Evolutionary conservation across 345 rosid genomes (phyloP), one percentile per base, ranked within the genome.

Genomic region (Euphorbia lathyris): DNA sequence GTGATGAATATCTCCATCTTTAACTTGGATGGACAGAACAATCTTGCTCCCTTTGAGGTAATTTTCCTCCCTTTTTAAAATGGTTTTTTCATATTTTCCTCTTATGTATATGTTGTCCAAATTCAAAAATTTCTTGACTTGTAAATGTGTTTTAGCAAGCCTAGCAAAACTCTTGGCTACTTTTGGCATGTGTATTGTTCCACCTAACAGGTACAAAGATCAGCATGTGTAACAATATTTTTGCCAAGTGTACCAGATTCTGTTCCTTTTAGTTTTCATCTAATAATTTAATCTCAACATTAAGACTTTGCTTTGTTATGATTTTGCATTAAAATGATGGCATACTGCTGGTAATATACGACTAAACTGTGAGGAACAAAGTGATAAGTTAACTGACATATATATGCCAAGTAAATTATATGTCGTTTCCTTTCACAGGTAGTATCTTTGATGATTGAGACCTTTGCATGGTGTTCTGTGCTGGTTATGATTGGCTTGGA

Each of bases 41-140:
- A 57, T 20, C 66, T 72, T 29, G 63, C 80, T 64, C 80, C 77
- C 36, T 72, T 77, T 12, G 80, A 77, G 77, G 80, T 68, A 68
- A 53, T 1, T 20, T 52, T 57, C 63, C 47, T 36, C 22, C 8
- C 7, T 32, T 56, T 17, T 22, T n/a, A n/a, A n/a, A n/a, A n/a
- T n/a, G n/a, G n/a, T 11, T 3, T 27, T n/a, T 51, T 50, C 42
- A 50, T 3, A 2, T 68, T 17, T 57, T 26, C 30, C 1, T 52
- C 32, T 50, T n/a, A 22, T 58, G 23, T 22, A 38, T 12, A 14
- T 16, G 20, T 12, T 7, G 1, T 38, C 38, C 16, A 26, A 56
- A 16, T 25, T 27, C n/a, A 10, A 8, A 9, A 43, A 17, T 55
- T 42, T 36, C n/a, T 56, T 48, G 20, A n/a, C n/a, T n/a, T n/a